Percentiles rank a stretch among this genome's conserved stretches.
Evolutionary conservation across 345 rosid species (phyloP).

Genomic region (Schrenkiella parvula): DNA sequence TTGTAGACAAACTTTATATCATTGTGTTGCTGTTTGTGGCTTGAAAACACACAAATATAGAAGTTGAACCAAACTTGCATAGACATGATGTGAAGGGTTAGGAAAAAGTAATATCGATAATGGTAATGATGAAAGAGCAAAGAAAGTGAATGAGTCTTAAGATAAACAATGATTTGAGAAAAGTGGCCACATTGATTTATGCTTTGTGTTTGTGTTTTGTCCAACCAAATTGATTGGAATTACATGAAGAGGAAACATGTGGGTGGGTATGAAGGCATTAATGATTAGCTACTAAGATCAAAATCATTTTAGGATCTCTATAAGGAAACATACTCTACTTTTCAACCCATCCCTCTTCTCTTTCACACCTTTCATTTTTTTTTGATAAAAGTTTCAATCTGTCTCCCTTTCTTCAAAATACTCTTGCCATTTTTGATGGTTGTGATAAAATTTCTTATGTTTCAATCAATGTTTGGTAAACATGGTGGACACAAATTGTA

Average conservation of each 20-base stretch:
- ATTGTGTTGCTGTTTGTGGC: not conserved
- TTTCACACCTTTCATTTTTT: not conserved
- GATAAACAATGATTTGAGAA: slow-evolving; percentile 20
- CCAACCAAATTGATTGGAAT: slow-evolving; percentile 24
- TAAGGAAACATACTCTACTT: slow-evolving; percentile 14
- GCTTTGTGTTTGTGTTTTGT: slow-evolving; percentile 28
- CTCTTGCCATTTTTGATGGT: not conserved
- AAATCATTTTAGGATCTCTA: slow-evolving; percentile 4
- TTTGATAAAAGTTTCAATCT: not conserved
- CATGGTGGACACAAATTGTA: not conserved
- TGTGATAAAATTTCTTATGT: not conserved
- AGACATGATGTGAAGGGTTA: not conserved
- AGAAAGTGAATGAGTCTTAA: slow-evolving; percentile 6
- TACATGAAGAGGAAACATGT: slow-evolving; percentile 28
- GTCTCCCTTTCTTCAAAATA: too few relatives aligned
- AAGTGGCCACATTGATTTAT: slow-evolving; percentile 6
- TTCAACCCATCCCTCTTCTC: not conserved
- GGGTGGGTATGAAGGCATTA: slow-evolving; percentile 28
- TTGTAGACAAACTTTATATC: too few relatives aligned
- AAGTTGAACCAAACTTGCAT: not conserved
- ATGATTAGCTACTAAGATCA: slow-evolving; percentile 17
- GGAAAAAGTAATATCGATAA: not conserved
- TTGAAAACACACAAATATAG: not conserved
- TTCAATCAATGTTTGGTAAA: not conserved
- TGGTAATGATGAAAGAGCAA: not conserved